These are phyloP conservation scores for Ogataea chonburiensis DNA, from an alignment of 805 yeast species.

Conservation along the genomic window DNA sequence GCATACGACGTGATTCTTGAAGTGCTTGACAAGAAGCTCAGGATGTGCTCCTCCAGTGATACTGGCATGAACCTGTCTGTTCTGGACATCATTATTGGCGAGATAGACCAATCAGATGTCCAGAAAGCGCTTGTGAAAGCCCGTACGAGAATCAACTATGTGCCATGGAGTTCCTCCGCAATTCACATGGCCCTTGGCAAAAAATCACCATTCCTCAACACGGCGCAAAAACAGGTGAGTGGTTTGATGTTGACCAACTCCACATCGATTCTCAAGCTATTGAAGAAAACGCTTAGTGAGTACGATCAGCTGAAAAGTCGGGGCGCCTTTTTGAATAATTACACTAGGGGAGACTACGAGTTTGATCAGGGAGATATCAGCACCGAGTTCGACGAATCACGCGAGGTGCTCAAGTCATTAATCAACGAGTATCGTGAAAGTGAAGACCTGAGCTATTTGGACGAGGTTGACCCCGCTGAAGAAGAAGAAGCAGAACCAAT, in stretches of 20 bases:
- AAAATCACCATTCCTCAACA: conserved; percentile 57
- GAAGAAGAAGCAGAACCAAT: conserved; percentile 13
- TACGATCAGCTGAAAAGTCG: conserved; percentile 78
- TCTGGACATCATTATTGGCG: conserved; percentile 67
- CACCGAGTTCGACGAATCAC: conserved; percentile 46
- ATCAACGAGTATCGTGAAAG: conserved; percentile 48
- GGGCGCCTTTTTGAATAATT: conserved; percentile 81
- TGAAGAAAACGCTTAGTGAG: conserved; percentile 66
- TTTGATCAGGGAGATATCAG: conserved; percentile 45
- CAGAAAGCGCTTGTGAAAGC: conserved; percentile 65
- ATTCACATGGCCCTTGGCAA: conserved; percentile 76
- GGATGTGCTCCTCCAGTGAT: conserved; percentile 56
- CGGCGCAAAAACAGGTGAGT: conserved; percentile 50
- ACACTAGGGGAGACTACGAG: conserved; percentile 49
- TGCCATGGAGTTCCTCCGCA: conserved; percentile 82
- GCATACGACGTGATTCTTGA: conserved; percentile 86
- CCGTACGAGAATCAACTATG: conserved; percentile 67
- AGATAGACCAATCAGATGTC: conserved; percentile 66
- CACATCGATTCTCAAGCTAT: conserved; percentile 66
- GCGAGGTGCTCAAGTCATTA: conserved; percentile 45
- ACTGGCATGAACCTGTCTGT: conserved; percentile 59
- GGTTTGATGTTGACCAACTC: conserved; percentile 86
- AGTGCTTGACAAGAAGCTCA: conserved; percentile 70
- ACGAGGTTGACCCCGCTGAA: conserved; percentile 41
- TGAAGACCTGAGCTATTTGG: conserved; percentile 43